A percentile compares a stretch with the other conserved stretches of the same genome.
Evolutionary conservation across 2,329 filamentous ascomycete genomes (phyloP).

Genomic region (Aspergillus sp.): DNA sequence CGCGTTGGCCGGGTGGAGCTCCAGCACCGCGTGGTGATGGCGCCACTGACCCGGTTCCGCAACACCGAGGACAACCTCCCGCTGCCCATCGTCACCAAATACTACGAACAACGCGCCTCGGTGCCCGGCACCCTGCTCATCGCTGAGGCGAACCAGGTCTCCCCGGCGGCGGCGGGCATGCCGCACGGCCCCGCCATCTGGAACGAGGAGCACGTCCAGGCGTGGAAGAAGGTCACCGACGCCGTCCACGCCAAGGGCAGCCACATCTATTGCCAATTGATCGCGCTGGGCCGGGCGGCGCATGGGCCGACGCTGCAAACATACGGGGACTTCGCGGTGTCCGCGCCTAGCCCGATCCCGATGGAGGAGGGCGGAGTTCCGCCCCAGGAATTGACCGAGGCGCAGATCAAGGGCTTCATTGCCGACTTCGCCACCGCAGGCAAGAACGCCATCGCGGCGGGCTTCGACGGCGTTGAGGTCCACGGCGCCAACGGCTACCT

Average conservation of each 20-base stretch:
- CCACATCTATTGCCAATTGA: conserved; percentile 61
- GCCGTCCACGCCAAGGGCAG: conserved; percentile 61
- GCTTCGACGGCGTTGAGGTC: conserved; percentile 51
- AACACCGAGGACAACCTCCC: conserved; percentile 49
- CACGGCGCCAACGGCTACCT: conserved; percentile 49
- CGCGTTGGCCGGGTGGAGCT: conserved; percentile 37
- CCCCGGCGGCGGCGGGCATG: conserved; percentile 44
- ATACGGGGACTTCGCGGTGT: conserved; percentile 5
- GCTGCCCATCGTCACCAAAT: conserved; percentile 21
- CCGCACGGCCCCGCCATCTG: conserved; percentile 57
- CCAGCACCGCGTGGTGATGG: conserved; percentile 50
- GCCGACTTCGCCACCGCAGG: conserved; percentile 42
- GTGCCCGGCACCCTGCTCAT: conserved; percentile 57
- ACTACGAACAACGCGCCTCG: conserved; percentile 54
- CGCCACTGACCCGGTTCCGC: conserved; percentile 55
- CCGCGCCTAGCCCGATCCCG: conserved; percentile 36
- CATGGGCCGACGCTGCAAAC: conserved; percentile 26
- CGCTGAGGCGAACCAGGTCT: conserved; percentile 56
- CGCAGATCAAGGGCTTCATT: conserved; percentile 41
- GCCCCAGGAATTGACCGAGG: conserved; percentile 26
- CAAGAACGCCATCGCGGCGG: conserved; percentile 51
- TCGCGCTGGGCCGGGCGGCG: conserved; percentile 57
- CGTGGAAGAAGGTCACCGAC: conserved; percentile 61
- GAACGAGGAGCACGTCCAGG: conserved; percentile 51
- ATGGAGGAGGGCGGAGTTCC: conserved; percentile 33